Evolutionary conservation across 1,139 yeast genomes (phyloP), one percentile per base, ranked within the genome.

Genomic region (Chernovozyma sophiae-reginae): DNA sequence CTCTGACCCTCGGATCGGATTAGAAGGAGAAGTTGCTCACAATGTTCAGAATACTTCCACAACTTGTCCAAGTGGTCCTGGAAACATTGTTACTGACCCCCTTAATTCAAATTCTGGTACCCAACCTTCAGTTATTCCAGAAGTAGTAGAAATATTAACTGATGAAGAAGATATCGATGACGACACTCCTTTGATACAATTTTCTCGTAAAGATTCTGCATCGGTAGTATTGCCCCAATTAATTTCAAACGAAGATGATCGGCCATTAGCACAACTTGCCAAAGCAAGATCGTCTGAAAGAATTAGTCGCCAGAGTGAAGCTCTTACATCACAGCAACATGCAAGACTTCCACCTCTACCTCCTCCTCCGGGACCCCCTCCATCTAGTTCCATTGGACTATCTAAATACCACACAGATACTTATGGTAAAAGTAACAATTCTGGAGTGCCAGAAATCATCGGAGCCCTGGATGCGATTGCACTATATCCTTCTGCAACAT

Each of bases 341-440:
- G 6, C 23, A 6, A 6, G 23, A 25, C 27, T 23, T 6, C 25
- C 26, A 15, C 30, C 34, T 17, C 25, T 32, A 19, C 34, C 34
- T 8, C 34, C 34, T 17, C 34, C 34, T 11, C 34, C 34, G n/a
- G 34, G 34, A 4, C 25, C 34, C 2, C 34, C 34, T 12, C 34
- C 34, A 13, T 15, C 25, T 4, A 5, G 27, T n/a, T 14, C 15
- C 16, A 20, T 20, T 10, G 23, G 23, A 7, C 23, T 20, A 7
- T 6, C 23, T 7, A 20, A 20, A 20, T 20, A 19, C 10, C 17
- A 19, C 10, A 19, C 13, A 15, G 15, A 5, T 4, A 18, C 15
- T 10, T 25, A n/a, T 12, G 15, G n/a, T n/a, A n/a, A n/a, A n/a
- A n/a, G n/a, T n/a, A n/a, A n/a, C n/a, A n/a, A n/a, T n/a, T n/a